Base-by-base conservation (phyloP, 495 filamentous ascomycete species). In the Penicillium subrubescens region DNA sequence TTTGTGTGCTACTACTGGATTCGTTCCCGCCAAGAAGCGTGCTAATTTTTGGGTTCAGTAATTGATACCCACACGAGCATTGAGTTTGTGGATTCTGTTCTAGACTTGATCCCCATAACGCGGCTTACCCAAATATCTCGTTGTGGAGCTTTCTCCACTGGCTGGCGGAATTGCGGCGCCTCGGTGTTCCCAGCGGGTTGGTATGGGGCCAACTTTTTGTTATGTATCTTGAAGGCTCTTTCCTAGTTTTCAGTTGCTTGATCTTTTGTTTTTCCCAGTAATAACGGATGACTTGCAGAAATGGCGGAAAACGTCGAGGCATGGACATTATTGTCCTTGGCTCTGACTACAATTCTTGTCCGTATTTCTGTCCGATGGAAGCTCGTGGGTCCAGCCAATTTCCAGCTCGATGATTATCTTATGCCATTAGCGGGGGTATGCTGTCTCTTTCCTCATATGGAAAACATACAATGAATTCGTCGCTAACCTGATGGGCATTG, bases 371-470 rank as follows among this genome's bases (percentile, higher is more conserved):
- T 80, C 29, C 77, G 86, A 60, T 79, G 80, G 67, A 77, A 61
- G 23, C 71, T 77, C 14, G 81, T 83, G 25, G 83, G 84, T 3
- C 63, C 78, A 15, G 31, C 61, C n/a, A 73, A 78, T 7, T 79
- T 83, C 31, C 75, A 81, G 61, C 71, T 80, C 1, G 86, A 88
- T 68, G 86, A 88, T 63, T 87, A 85, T 65, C 67, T 87, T 1
- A 87, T 87, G 84, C 68, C 84, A 14, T 33, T 86, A 11, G 82
- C 82, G 0, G 79, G 77, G 12, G 85, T 85, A 69, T 11, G 70
- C 61, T 56, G 0, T 61, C 34, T 33, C 17, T 5, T 19, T 37
- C 43, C 8, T 33, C 2, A 11, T 23, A 10, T n/a, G 3, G 17
- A 25, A 8, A 11, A 21, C 14, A 27, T 31, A 2, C 14, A 11